Evolutionary conservation across 768 basidiomycete species (phyloP), one percentile per base, ranked within the genome.

Genomic region (Boletus edulis): DNA sequence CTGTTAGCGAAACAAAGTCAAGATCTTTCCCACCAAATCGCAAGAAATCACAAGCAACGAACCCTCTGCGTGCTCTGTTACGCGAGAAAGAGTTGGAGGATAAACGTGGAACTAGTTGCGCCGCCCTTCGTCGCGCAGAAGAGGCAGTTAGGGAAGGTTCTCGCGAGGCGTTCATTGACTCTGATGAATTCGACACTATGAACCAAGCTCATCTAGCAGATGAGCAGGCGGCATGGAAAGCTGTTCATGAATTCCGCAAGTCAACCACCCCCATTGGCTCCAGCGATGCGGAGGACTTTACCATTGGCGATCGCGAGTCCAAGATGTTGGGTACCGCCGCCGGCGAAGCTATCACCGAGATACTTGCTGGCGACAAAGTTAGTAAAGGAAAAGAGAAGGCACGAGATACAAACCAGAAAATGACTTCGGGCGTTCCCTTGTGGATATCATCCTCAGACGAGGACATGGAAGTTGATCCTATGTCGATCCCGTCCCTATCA

Each of bases 51-150:
- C 42, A 13, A 20, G 62, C 66, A 12, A n/a, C n/a, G 32, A 80
- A 84, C 57, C 85, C 86, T 11, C 73, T 88, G 20, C 77, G 75
- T 46, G 76, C 72, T 2, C 75, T 86, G 31, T 64, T 86, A 38
- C 80, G 75, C 57, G 84, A 85, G 67, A 85, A 83, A 62, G 56
- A 59, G 17, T 41, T 62, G 24, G 61, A 62, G 42, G 59, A 72
- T 6, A 66, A 59, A 40, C 72, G 59, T 20, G 70, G 72, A 14
- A 72, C 74, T 27, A 77, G 76, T 41, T 67, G 45, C 14, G 69
- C 75, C 9, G 80, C 76, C 9, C 62, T 81, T 50, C 72, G 67
- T 56, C 76, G 65, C 14, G 84, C 82, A 14, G 81, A 83, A 58
- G 67, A 62, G 40, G 72, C 73, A 13, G 54, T 76, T 4, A 67